These are phyloP conservation scores for Colletotrichum sojae DNA, from an alignment of 2,329 filamentous ascomycete species.

Conservation along the genomic window DNA sequence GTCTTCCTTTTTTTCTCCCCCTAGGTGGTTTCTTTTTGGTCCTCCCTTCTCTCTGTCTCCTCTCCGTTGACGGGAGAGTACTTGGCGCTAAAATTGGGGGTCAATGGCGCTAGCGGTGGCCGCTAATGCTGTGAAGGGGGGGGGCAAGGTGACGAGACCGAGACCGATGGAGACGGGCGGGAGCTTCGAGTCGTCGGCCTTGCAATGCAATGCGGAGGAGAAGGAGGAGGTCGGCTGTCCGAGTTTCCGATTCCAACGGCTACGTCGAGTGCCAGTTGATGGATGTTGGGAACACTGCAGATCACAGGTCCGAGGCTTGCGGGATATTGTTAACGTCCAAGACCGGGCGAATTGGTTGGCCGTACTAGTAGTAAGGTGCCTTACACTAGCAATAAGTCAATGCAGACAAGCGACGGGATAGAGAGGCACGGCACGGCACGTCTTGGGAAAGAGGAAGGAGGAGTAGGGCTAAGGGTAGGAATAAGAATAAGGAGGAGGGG, in stretches of 20 bases:
- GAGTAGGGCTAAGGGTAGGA: neutral
- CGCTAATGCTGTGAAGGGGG: conserved; percentile 28
- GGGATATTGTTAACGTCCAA: too few relatives aligned
- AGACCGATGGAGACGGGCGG: conserved; percentile 1
- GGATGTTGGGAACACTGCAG: too few relatives aligned
- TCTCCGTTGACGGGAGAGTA: neutral
- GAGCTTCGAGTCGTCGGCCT: neutral
- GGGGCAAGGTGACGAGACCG: conserved; percentile 21
- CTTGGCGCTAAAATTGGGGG: conserved; percentile 36
- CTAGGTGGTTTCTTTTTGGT: too few relatives aligned
- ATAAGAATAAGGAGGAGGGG: conserved; percentile 5
- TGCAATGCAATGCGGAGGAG: neutral
- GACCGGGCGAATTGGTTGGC: too few relatives aligned
- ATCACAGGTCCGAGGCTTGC: too few relatives aligned
- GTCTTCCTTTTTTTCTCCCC: neutral
- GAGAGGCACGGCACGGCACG: neutral
- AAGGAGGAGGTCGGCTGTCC: neutral
- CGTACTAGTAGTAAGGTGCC: too few relatives aligned
- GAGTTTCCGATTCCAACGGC: conserved; percentile 14
- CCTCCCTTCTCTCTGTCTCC: too few relatives aligned
- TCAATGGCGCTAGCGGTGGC: conserved; percentile 31
- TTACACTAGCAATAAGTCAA: too few relatives aligned
- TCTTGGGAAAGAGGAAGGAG: conserved; percentile 13
- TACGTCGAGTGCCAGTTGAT: too few relatives aligned
- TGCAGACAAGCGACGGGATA: neutral